Base-by-base conservation (phyloP, 192 early-diverging fungal genomes). In the Podila clonocystis region DNA sequence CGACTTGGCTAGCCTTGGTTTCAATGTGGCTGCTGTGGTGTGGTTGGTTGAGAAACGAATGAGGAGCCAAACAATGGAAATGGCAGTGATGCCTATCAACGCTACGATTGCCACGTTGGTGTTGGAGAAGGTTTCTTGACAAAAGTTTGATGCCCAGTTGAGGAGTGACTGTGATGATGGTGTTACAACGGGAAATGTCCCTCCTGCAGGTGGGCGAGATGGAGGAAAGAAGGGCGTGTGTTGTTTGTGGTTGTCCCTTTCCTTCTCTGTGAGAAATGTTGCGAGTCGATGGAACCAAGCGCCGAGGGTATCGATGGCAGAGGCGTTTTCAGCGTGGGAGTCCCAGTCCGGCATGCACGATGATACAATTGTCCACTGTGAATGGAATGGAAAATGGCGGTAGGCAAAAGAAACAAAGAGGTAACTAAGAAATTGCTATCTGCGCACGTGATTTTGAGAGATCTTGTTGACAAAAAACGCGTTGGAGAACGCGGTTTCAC, bases 301-400 rank as follows among this genome's bases (percentile, higher is more conserved):
- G 9, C 67, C 38, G 31, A 76, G 63, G n/a, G 74, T 69, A 15
- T 76, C 62, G 49, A 50, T 38, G 26, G 69, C 68, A 52, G 74
- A n/a, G 36, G 68, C 62, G 62, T 66, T 33, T 70, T 76, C 67
- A 55, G 34, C 29, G 20, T 61, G 45, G 19, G 45, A 26, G 36
- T 57, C 9, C 64, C 61, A 28, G 62, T 60, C 48, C 67, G n/a
- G 65, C 73, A 68, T 68, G 63, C 74, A 76, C 30, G 62, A 50
- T 19, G 64, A 4, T 67, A 59, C 17, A 26, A 8, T 57, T 57
- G 22, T 24, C 26, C 55, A n/a, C 30, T 63, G 31, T 45, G 38
- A 20, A n/a, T 19, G 12, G 64, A n/a, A 29, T 65, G 48, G 41
- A 45, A 50, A 48, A 65, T n/a, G 26, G n/a, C 41, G 36, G 8